These are phyloP conservation scores for Plantago elongata DNA, from an alignment of 257 asterid species.

Conservation along the genomic window DNA sequence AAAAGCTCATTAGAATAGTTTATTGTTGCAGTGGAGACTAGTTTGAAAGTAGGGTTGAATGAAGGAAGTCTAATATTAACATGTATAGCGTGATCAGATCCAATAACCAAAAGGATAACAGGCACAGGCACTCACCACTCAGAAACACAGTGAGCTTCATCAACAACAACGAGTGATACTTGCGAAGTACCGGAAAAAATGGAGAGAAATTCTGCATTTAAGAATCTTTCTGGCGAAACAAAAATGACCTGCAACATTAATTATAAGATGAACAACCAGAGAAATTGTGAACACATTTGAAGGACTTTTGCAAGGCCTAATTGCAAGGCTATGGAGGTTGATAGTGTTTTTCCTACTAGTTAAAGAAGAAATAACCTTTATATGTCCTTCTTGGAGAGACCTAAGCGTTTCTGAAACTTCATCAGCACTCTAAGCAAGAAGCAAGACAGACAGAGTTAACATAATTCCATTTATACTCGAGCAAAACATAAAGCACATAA, in stretches of 20 bases:
- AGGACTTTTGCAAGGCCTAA: not conserved
- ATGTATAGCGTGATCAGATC: constrained; percentile 5
- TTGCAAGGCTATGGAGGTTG: not conserved
- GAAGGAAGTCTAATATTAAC: constrained; percentile 3
- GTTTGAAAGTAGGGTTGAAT: not conserved
- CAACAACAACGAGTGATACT: constrained; percentile 83
- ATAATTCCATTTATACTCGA: constrained; percentile 2
- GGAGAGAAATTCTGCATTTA: constrained; percentile 71
- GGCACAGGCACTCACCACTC: constrained; percentile 71
- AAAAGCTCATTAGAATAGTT: not conserved
- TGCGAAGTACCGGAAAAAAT: constrained; percentile 42
- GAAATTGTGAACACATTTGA: constrained; percentile 14
- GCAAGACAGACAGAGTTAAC: constrained; percentile 22
- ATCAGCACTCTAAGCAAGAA: constrained; percentile 53
- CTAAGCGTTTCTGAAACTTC: constrained; percentile 72
- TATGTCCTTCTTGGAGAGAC: constrained; percentile 62
- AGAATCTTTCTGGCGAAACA: constrained; percentile 96
- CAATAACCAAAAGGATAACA: constrained; percentile 2
- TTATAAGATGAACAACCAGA: constrained; percentile 5
- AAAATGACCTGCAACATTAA: constrained; percentile 72
- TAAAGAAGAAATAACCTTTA: constrained; percentile 46
- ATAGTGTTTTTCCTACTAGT: not conserved
- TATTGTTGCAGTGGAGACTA: not conserved
- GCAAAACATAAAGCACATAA: constrained; percentile 9
- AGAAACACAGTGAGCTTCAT: constrained; percentile 97